A percentile compares a stretch with the other conserved stretches of the same genome.
These are phyloP conservation scores for Mrakia hoshinonis DNA, from an alignment of 768 basidiomycete species.

Conservation along the genomic window DNA sequence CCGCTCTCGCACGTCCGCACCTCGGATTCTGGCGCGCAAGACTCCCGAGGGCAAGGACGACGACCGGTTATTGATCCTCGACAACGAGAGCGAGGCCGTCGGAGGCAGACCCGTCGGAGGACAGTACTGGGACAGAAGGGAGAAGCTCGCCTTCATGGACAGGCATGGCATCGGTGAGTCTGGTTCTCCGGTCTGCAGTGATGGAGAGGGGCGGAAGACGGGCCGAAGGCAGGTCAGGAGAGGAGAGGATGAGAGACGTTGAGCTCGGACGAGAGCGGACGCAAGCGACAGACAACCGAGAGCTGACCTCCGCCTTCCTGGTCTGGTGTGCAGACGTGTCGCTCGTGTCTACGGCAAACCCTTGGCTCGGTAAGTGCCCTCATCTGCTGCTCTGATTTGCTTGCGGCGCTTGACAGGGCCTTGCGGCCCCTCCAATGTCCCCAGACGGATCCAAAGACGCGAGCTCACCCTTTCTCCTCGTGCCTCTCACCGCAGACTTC, in stretches of 20 bases:
- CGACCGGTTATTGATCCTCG: slow-evolving; percentile 63
- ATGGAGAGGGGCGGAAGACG: not conserved
- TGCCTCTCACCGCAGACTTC: slow-evolving; percentile 47
- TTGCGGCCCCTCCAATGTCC: not conserved
- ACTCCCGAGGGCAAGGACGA: slow-evolving; percentile 48
- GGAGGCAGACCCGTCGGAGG: slow-evolving; percentile 52
- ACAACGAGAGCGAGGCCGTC: slow-evolving; percentile 56
- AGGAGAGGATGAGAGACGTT: not conserved
- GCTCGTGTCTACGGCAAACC: slow-evolving; percentile 52
- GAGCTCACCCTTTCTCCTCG: not conserved
- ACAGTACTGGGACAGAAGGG: slow-evolving; percentile 66
- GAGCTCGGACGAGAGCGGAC: not conserved
- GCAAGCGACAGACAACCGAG: too few relatives aligned
- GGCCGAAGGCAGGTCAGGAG: not conserved
- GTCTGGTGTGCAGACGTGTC: not conserved
- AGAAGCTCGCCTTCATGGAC: slow-evolving; percentile 80
- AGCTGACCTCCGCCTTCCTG: not conserved
- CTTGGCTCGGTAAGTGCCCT: slow-evolving; percentile 57
- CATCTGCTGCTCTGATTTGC: not conserved
- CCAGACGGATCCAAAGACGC: not conserved
- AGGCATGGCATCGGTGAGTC: slow-evolving; percentile 69
- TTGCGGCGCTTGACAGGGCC: not conserved
- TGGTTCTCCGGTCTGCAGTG: not conserved
- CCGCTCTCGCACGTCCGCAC: slow-evolving; percentile 55
- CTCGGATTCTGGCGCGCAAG: slow-evolving; percentile 54